Percentiles rank a stretch among this genome's conserved stretches.
These are phyloP conservation scores for Coccomyxa sp. DNA, from an alignment of 139 green algal genomes.

Conservation along the genomic window DNA sequence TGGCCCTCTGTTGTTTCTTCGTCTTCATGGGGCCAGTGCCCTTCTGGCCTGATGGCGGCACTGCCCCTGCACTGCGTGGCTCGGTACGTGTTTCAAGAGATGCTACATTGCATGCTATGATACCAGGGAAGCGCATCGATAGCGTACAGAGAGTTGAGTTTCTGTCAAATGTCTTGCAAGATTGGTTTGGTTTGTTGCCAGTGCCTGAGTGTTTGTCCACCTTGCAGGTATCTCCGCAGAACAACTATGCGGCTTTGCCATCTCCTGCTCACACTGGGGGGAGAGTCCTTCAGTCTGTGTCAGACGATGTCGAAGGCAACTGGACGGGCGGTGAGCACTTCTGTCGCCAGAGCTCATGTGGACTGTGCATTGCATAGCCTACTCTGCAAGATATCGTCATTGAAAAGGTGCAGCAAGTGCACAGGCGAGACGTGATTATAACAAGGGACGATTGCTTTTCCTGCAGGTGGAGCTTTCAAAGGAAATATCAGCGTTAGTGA, in stretches of 20 bases:
- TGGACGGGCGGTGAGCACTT: too few species aligned
- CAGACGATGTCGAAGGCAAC: too few species aligned
- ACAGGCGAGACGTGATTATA: too few species aligned
- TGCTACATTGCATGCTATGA: background rate
- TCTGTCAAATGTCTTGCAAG: background rate
- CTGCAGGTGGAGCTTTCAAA: too few species aligned
- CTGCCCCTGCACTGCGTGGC: background rate
- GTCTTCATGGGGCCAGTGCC: slow-evolving; percentile 36
- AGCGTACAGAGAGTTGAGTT: background rate
- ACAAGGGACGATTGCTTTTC: too few species aligned
- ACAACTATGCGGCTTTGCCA: background rate
- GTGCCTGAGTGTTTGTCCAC: background rate
- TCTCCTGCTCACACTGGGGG: too few species aligned
- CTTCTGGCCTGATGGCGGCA: background rate
- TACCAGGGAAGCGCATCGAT: background rate
- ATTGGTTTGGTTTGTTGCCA: background rate
- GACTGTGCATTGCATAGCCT: too few species aligned
- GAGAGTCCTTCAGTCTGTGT: too few species aligned
- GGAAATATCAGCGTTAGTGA: too few species aligned
- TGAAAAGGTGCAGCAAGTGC: too few species aligned
- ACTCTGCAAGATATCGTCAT: too few species aligned
- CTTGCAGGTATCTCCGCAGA: background rate
- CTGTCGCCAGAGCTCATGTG: too few species aligned
- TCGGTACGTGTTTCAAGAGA: background rate
- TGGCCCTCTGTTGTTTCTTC: slow-evolving; percentile 49